These are phyloP conservation scores for Yarrowia sp. DNA, from an alignment of 805 yeast genomes.

Conservation along the genomic window DNA sequence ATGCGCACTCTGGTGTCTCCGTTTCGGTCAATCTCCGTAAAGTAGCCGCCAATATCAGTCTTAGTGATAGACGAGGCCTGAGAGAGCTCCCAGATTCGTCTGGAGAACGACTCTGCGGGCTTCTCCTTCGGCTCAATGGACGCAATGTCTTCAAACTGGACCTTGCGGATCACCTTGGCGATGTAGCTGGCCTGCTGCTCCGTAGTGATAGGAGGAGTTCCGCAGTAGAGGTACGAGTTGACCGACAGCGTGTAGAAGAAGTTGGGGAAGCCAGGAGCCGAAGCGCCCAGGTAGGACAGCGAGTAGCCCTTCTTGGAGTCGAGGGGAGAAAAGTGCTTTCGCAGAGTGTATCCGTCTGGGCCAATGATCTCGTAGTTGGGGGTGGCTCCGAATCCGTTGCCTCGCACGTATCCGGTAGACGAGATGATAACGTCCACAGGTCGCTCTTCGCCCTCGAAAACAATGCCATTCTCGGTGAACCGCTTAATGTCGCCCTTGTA, in stretches of 20 bases:
- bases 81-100: constrained; percentile 3
- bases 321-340: neutral
- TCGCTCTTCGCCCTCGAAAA: constrained; percentile 27
- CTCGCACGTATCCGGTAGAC: constrained; percentile 25
- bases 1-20: neutral
- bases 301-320: constrained; percentile 9
- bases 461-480: constrained; percentile 29
- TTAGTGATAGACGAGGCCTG: neutral
- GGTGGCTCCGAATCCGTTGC: constrained; percentile 10
- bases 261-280: constrained; percentile 27
- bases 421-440: constrained; percentile 24
- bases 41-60: constrained; percentile 3
- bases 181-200: constrained; percentile 22
- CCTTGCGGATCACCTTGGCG: constrained; percentile 16
- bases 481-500: constrained; percentile 25
- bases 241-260: constrained; percentile 25
- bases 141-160: constrained; percentile 21
- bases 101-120: constrained; percentile 14
- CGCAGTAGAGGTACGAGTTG: constrained; percentile 25
- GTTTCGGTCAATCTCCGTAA: neutral
- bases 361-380: constrained; percentile 19
- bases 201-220: neutral
- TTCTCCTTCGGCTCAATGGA: constrained; percentile 15
- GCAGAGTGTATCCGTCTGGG: neutral
- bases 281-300: constrained; percentile 14